A percentile compares a stretch with the other conserved stretches of the same genome.
Conservation (phyloP, 2,329 filamentous ascomycete genomes). For the Metarhizium album region DNA sequence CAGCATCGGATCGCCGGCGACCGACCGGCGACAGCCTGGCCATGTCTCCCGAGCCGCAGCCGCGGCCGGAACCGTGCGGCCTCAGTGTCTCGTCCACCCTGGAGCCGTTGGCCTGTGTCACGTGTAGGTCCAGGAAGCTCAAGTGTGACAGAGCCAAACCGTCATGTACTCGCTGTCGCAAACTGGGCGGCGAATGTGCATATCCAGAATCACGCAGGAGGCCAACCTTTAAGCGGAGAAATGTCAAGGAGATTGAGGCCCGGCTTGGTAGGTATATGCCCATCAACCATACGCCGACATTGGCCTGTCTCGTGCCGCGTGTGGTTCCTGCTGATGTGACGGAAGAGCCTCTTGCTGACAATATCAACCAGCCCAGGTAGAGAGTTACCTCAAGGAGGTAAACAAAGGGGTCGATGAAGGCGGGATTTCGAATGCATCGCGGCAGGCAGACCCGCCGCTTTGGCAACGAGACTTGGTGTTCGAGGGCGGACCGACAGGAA, state of each 20-base stretch:
- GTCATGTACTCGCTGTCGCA: conserved; percentile 67
- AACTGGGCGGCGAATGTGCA: conserved; percentile 65
- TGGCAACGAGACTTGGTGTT: conserved; percentile 8
- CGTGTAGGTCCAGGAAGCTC: conserved; percentile 75
- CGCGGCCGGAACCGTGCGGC: not conserved
- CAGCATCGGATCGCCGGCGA: not conserved
- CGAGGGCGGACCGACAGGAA: conserved; percentile 8
- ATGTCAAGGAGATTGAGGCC: conserved; percentile 84
- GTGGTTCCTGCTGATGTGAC: no score
- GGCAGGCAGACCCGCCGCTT: conserved; percentile 3
- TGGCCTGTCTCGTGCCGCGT: no score
- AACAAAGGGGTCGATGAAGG: conserved; percentile 23
- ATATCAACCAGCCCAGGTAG: conserved; percentile 58
- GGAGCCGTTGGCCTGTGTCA: conserved; percentile 63
- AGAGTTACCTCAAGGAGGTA: conserved; percentile 63
- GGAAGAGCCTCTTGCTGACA: not conserved
- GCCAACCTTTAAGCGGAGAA: conserved; percentile 76
- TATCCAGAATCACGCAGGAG: conserved; percentile 87
- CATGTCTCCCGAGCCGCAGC: not conserved
- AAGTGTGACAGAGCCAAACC: conserved; percentile 77
- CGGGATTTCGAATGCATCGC: conserved; percentile 2
- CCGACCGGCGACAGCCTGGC: not conserved
- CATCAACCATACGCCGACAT: not conserved
- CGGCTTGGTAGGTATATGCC: conserved; percentile 53
- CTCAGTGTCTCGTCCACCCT: conserved; percentile 9